Conservation (phyloP, 805 yeast species). For the Zygotorulaspora danielsina region DNA sequence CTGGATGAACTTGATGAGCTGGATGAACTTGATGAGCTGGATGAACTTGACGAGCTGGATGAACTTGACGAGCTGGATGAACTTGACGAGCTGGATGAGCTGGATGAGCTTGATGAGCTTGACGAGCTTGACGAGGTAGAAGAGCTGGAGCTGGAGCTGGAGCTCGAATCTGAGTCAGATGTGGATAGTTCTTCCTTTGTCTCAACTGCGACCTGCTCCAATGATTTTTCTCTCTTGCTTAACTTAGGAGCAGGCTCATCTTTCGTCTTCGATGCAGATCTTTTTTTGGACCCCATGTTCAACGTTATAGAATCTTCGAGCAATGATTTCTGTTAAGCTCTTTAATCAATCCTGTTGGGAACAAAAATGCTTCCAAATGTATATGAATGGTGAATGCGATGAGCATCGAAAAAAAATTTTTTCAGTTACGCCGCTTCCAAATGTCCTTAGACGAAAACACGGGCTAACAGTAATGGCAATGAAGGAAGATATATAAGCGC, state of each 20-base stretch:
- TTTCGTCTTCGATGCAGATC: conserved; percentile 10
- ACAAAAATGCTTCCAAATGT: no score
- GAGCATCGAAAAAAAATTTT: conserved; percentile 2
- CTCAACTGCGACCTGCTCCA: conserved; percentile 10
- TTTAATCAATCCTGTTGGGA: no score
- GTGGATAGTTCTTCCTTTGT: conserved; percentile 15
- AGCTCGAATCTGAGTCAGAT: conserved; percentile 34
- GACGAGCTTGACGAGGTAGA: conserved; percentile 9
- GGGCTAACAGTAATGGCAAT: no score
- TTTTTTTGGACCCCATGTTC: conserved; percentile 19
- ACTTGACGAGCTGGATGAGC: conserved; percentile 2
- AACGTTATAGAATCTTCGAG: neutral
- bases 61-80: conserved; percentile 1
- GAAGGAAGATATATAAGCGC: no score
- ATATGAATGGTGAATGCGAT: no score
- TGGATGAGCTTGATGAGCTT: neutral
- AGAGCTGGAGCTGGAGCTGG: conserved; percentile 16
- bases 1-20: neutral
- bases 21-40: conserved; percentile 4
- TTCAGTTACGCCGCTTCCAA: neutral
- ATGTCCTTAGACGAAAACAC: neutral
- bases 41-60: neutral
- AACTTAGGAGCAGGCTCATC: conserved; percentile 29
- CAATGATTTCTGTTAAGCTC: neutral
- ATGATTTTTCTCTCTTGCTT: conserved; percentile 25